Evolutionary conservation across 2,329 filamentous ascomycete species (phyloP).

Genomic region (Fusarium fracticaudum): DNA sequence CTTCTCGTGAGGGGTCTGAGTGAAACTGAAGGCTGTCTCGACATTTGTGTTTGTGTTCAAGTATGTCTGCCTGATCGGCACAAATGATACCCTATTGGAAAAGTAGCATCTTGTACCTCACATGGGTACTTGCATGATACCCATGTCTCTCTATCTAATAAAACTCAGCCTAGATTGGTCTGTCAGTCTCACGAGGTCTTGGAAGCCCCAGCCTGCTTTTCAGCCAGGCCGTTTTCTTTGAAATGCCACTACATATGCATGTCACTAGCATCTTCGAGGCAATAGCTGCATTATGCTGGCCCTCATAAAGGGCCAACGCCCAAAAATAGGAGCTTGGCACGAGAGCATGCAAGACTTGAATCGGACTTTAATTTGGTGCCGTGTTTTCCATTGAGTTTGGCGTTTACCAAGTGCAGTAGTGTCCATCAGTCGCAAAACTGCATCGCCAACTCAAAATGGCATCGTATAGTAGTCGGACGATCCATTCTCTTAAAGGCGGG

Average conservation of each 20-base stretch:
- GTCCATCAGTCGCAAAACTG: not conserved
- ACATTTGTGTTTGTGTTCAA: not conserved
- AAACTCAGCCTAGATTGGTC: not conserved
- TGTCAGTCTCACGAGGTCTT: not conserved
- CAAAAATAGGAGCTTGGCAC: not conserved
- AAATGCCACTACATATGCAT: not conserved
- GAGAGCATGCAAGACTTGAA: not conserved
- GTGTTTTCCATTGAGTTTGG: too few relatives aligned
- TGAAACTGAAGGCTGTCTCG: not conserved
- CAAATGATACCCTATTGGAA: not conserved
- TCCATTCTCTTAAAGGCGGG: not conserved
- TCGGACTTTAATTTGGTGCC: not conserved
- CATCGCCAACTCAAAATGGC: not conserved
- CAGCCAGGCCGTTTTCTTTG: not conserved
- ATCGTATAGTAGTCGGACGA: not conserved
- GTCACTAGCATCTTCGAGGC: not conserved
- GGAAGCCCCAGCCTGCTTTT: not conserved
- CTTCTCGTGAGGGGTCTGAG: not conserved
- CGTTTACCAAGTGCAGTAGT: not conserved
- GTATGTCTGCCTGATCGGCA: not conserved
- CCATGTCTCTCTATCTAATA: not conserved
- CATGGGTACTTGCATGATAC: not conserved
- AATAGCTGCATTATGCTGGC: not conserved
- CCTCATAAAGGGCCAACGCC: not conserved
- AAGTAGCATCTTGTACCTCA: not conserved